A percentile compares a stretch with the other conserved stretches of the same genome.
Conservation (phyloP, 179 eudicot species). For the Silene coronaria region DNA sequence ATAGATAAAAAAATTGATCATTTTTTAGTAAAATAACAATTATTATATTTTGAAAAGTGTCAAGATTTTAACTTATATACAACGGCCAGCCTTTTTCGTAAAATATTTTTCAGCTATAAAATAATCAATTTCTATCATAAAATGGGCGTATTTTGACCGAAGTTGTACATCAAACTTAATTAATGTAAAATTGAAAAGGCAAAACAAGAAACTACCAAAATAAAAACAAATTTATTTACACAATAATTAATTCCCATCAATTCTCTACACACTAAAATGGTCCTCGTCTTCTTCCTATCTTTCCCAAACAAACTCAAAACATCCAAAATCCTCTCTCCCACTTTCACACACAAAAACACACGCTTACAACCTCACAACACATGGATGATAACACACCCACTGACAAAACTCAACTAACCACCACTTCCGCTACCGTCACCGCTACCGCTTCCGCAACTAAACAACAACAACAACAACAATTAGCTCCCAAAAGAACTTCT, state of each 20-base stretch:
- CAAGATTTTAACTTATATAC: too few species aligned
- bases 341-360: conserved; percentile 5
- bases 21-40: too few species aligned
- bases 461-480: conserved; percentile 13
- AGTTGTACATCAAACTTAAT: neutral
- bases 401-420: neutral
- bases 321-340: neutral
- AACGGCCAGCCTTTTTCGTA: too few species aligned
- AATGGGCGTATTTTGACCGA: too few species aligned
- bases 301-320: neutral
- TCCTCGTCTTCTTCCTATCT: neutral
- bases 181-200: neutral
- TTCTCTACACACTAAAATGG: neutral
- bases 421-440: neutral
- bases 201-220: neutral
- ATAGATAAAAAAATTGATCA: too few species aligned
- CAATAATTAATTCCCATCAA: neutral
- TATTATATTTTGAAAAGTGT: too few species aligned
- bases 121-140: too few species aligned
- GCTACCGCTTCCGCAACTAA: neutral
- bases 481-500: conserved; percentile 36
- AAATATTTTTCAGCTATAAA: too few species aligned
- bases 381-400: conserved; percentile 25
- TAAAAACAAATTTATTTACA: neutral
- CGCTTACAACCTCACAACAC: neutral